Base-by-base conservation (phyloP, 352 stramenopile genomes). In the Bremia lactucae region DNA sequence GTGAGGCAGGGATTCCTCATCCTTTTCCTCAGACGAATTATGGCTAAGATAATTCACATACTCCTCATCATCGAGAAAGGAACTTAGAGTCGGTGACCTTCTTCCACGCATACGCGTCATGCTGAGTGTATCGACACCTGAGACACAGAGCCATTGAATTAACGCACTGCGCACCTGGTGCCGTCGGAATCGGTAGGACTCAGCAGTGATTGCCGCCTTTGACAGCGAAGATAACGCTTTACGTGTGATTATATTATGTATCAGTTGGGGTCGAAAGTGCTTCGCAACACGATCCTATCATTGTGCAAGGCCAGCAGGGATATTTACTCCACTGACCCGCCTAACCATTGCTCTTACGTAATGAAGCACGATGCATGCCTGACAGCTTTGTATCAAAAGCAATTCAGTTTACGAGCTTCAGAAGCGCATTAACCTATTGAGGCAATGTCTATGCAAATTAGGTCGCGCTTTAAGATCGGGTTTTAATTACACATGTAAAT, bases 111-210 rank as follows among this genome's bases (percentile, higher is more conserved):
- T 31, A 13, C 65, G 61, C 0, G 60, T 89, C 21, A 47, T 84
- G 15, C 52, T 89, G 9, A 77, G 73, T 31, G 77, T 68, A 2
- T 78, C 68, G 8, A 68, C 68, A 2, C 53, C 54, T 2, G 61
- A 70, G 14, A 57, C 79, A 3, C 58, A 62, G 28, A 44, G 62
- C 6, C 55, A 82, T 23, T 89, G 77, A 73, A 75, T 86, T 18
- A 50, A 60, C 19, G 77, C 77, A 18, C 62, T 87, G 20, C 69
- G 77, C 36, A 82, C 74, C 14, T 89, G 77, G 77, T n/a, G n/a
- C n/a, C 72, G 77, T 28, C 69, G 72, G 40, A 87, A 86, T 46
- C 87, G 77, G 77, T 68, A 71, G 26, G 73, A 89, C 22, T 67
- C 71, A 31, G 48, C 72, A 7, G 57, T 82, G 18, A 77, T 89